These are phyloP conservation scores for Phyllosticta ampelicida DNA, from an alignment of 2,329 filamentous ascomycete genomes.

Conservation along the genomic window DNA sequence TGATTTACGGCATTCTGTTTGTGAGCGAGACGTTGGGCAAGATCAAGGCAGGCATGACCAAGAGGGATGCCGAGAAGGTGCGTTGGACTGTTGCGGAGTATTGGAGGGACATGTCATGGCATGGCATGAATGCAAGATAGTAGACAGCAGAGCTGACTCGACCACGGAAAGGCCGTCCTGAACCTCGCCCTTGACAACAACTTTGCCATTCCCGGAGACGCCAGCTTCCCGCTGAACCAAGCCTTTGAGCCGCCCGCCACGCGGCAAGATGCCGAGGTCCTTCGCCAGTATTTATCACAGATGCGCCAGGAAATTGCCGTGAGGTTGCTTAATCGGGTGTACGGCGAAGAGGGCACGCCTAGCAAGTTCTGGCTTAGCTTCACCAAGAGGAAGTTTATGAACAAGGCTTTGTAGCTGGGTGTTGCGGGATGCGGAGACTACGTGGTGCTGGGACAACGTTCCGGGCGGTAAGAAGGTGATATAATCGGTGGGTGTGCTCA, in stretches of 20 bases:
- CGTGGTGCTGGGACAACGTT: not conserved
- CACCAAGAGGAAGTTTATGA: slow-evolving; percentile 99
- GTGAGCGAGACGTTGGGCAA: slow-evolving; percentile 82
- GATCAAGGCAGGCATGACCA: slow-evolving; percentile 63
- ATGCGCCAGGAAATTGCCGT: slow-evolving; percentile 83
- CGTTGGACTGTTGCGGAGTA: not conserved
- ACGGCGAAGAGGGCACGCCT: slow-evolving; percentile 58
- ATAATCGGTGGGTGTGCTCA: not conserved
- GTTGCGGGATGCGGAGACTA: not conserved
- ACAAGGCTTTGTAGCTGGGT: slow-evolving; percentile 48
- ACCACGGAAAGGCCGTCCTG: slow-evolving; percentile 55
- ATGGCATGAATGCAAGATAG: not conserved
- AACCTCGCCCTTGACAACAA: slow-evolving; percentile 86
- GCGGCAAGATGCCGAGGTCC: slow-evolving; percentile 76
- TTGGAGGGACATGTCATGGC: not conserved
- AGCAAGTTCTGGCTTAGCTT: slow-evolving; percentile 97
- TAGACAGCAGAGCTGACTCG: not conserved
- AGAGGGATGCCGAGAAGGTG: slow-evolving; percentile 57
- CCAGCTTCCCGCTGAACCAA: slow-evolving; percentile 87
- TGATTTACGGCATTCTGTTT: slow-evolving; percentile 95
- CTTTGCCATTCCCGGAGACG: slow-evolving; percentile 90
- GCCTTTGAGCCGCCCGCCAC: slow-evolving; percentile 85
- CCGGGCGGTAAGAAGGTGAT: not conserved
- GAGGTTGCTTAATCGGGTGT: slow-evolving; percentile 75
- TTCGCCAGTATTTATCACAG: slow-evolving; percentile 84